These are phyloP conservation scores for Daldinia childiae DNA, from an alignment of 495 filamentous ascomycete species.

Conservation along the genomic window DNA sequence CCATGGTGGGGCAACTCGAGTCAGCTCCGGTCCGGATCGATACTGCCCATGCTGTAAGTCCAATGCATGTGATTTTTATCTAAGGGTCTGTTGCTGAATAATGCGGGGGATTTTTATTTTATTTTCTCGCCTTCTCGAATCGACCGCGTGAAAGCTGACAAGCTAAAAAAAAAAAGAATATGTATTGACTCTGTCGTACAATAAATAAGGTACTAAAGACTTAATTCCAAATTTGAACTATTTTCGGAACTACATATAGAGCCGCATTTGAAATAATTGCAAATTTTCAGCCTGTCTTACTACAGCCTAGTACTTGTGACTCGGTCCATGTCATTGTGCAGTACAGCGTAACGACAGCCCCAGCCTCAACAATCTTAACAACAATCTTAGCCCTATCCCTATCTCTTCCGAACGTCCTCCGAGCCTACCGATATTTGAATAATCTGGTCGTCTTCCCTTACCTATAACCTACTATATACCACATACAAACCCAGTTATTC, in stretches of 20 bases:
- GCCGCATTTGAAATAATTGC: slow-evolving; percentile 35
- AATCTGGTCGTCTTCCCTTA: slow-evolving; percentile 3
- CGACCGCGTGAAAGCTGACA: slow-evolving; percentile 1
- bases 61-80: neutral
- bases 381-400: slow-evolving; percentile 12
- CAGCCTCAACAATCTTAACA: slow-evolving; percentile 10
- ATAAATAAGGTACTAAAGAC: neutral
- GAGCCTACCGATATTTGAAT: slow-evolving; percentile 28
- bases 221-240: slow-evolving; percentile 41
- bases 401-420: slow-evolving; percentile 30
- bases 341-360: slow-evolving; percentile 1
- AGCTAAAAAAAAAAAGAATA: slow-evolving; percentile 3
- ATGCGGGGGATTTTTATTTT: slow-evolving; percentile 37
- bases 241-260: slow-evolving; percentile 43
- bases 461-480: neutral
- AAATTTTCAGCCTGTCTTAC: slow-evolving; percentile 27
- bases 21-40: slow-evolving; percentile 31
- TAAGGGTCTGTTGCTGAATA: slow-evolving; percentile 34
- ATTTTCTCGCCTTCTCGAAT: slow-evolving; percentile 26
- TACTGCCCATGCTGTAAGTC: too few species aligned
- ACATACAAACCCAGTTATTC: slow-evolving; percentile 7
- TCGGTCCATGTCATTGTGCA: slow-evolving; percentile 17
- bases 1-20: neutral
- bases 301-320: slow-evolving; percentile 19
- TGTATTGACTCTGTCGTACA: neutral